These are phyloP conservation scores for Austroboletus niveus DNA, from an alignment of 1,284 basidiomycete genomes.

Conservation along the genomic window DNA sequence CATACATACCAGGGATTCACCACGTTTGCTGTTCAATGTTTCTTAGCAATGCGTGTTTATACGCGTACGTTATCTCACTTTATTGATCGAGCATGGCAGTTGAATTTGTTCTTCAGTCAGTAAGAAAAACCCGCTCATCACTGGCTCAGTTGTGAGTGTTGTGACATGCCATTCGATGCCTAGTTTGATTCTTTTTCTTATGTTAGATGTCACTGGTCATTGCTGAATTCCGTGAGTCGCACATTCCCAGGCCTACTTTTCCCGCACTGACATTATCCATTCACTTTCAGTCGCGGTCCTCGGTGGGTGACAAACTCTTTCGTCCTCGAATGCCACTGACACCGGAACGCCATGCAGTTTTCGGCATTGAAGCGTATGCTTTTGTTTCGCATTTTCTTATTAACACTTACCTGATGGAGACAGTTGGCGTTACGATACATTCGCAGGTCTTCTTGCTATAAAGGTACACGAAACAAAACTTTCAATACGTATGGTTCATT, in stretches of 20 bases:
- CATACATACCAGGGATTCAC: slow-evolving; percentile 30
- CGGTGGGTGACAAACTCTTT: slow-evolving; percentile 15
- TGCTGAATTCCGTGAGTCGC: slow-evolving; percentile 52
- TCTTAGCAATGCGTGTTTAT: slow-evolving; percentile 35
- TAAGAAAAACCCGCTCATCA: slow-evolving; percentile 27
- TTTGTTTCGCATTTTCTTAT: background rate
- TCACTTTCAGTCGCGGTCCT: slow-evolving; percentile 16
- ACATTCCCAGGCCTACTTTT: background rate
- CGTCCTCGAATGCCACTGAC: slow-evolving; percentile 1
- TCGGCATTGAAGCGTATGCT: slow-evolving; percentile 39
- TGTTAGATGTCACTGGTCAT: slow-evolving; percentile 39
- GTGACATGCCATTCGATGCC: background rate
- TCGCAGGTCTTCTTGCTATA: slow-evolving; percentile 35
- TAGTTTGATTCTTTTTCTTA: slow-evolving; percentile 2
- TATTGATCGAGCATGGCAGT: background rate
- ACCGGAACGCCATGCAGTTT: slow-evolving; percentile 32
- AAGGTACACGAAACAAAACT: slow-evolving; percentile 22
- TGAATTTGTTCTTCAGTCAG: slow-evolving; percentile 23
- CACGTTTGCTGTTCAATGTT: slow-evolving; percentile 38
- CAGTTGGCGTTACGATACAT: slow-evolving; percentile 37
- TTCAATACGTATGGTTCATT: background rate
- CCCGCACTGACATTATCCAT: slow-evolving; percentile 5
- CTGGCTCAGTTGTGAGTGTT: slow-evolving; percentile 24
- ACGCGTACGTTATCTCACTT: slow-evolving; percentile 19
- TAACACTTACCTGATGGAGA: background rate